Percentiles rank a stretch among this genome's conserved stretches.
phyloP scores from a whole-genome alignment of 345 rosid genomes.

The Mercurialis annua region DNA sequence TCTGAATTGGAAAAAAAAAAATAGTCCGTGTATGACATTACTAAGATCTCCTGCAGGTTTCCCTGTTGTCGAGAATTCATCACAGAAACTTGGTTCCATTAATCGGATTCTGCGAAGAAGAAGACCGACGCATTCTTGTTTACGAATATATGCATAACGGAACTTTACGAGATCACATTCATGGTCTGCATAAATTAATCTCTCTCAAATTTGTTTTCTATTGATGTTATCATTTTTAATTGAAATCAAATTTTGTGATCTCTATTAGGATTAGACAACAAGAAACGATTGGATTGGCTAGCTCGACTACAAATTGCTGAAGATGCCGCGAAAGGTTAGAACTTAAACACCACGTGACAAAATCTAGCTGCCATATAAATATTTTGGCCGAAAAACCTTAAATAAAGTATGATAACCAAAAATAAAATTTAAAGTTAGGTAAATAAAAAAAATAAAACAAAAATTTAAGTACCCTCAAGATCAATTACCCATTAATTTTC shows the following conservation, averaged over 20 bases:
- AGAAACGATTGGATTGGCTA: conserved; percentile 65
- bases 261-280: conserved; percentile 55
- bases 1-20: too few species aligned
- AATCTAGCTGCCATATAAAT: too few species aligned
- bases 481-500: too few species aligned
- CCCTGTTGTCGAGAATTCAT: conserved; percentile 93
- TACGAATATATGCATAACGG: conserved; percentile 99
- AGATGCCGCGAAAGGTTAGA: conserved; percentile 92
- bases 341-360: conserved; percentile 8
- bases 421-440: too few species aligned
- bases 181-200: conserved; percentile 43
- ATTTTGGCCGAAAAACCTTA: too few species aligned
- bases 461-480: too few species aligned
- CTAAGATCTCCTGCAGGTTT: conserved; percentile 47
- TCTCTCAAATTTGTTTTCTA: background rate
- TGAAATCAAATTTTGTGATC: background rate
- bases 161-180: conserved; percentile 71
- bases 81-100: conserved; percentile 95
- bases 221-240: background rate
- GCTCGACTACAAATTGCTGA: conserved; percentile 75
- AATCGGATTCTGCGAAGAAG: conserved; percentile 94
- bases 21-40: too few species aligned
- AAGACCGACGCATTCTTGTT: conserved; percentile 59
- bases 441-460: too few species aligned
- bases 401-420: too few species aligned